phyloP scores from a whole-genome alignment of 1,139 yeast species.

The Yamadazyma oceani region DNA sequence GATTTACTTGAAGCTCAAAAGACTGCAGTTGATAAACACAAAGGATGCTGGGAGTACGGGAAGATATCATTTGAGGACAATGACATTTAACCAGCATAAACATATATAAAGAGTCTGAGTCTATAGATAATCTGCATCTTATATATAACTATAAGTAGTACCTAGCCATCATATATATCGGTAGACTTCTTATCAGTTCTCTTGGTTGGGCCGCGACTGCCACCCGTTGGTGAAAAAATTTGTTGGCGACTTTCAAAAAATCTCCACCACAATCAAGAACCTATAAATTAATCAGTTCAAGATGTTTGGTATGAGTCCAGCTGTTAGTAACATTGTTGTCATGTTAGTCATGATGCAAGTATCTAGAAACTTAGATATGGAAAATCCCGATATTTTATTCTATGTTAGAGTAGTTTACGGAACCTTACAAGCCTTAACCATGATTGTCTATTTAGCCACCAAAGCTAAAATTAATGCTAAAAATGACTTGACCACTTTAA shows the following conservation, averaged over 20 bases:
- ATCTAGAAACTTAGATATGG: constrained; percentile 86
- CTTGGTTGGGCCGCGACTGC: too few species aligned
- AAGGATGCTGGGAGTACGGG: constrained; percentile 84
- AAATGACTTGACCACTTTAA: constrained; percentile 90
- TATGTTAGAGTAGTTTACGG: constrained; percentile 77
- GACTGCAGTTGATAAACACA: constrained; percentile 51
- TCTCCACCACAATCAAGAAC: too few species aligned
- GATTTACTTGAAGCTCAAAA: constrained; percentile 44
- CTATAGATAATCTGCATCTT: too few species aligned
- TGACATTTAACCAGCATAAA: constrained; percentile 15
- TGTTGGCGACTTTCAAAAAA: too few species aligned
- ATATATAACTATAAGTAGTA: too few species aligned
- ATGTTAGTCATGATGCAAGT: constrained; percentile 98
- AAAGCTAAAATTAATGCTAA: constrained; percentile 62
- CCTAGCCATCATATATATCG: too few species aligned
- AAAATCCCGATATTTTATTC: constrained; percentile 72
- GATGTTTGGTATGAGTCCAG: constrained; percentile 67
- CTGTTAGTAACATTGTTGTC: constrained; percentile 79
- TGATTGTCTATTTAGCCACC: constrained; percentile 65
- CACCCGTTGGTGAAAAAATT: too few species aligned
- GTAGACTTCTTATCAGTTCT: too few species aligned
- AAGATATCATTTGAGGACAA: constrained; percentile 68
- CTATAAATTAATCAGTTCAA: too few species aligned
- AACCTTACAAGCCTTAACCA: constrained; percentile 64
- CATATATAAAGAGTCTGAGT: too few species aligned